Evolutionary conservation across 495 filamentous ascomycete species (phyloP), one percentile per base, ranked within the genome.

Genomic region (Penicillium fimorum): DNA sequence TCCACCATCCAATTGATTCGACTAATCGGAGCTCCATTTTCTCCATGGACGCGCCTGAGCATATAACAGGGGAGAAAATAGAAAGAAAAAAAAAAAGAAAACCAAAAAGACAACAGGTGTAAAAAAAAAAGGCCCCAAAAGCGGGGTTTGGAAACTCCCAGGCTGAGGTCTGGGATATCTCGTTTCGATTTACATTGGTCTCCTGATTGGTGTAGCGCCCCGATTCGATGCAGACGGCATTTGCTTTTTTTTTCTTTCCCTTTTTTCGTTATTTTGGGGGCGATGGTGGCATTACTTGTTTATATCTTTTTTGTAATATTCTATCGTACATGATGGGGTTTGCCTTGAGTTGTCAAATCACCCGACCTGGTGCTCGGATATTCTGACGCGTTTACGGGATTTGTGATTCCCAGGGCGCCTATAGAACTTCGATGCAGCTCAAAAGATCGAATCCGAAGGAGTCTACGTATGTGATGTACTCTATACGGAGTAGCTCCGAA

Each of bases 321-420:
- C 5, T 5, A 10, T 47, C 30, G 12, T 27, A 4, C 15, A 17
- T n/a, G 25, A 8, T 47, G 25, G 24, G 22, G 1, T 46, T 17
- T 17, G 27, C 6, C 27, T 30, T 0, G 5, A 32, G 18, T 8
- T 17, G 6, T 4, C 35, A 15, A 22, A 53, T 54, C 42, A 47
- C 32, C 42, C 42, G 52, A 54, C 52, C 37, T 5, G 20, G 51
- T 47, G 30, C 42, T 37, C 30, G 51, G 41, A 53, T 53, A 50
- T 40, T 5, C 4, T 27, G 25, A 27, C 6, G 25, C 22, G 22
- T 22, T 22, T 22, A 22, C 22, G 22, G 22, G 22, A 22, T 22
- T 22, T 22, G 22, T 22, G 22, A 22, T 27, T 4, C 25, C 25
- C 4, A 27, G 25, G 25, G 25, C 25, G 25, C 25, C 2, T 27